phyloP scores from a whole-genome alignment of 23 red algal genomes.

The Agarophyton chilense region DNA sequence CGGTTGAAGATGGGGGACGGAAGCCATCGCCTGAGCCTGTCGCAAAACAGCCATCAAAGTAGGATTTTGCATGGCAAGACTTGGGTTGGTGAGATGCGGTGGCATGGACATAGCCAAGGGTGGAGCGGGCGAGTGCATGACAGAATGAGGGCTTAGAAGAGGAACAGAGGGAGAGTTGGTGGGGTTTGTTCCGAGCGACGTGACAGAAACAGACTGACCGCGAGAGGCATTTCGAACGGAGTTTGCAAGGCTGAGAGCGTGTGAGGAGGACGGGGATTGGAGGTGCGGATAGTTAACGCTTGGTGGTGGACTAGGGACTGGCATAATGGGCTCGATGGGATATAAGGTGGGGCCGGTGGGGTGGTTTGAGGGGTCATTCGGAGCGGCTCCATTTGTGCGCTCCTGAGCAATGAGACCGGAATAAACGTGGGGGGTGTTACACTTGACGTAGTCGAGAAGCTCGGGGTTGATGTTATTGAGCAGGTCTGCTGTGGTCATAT shows the following conservation, averaged over 20 bases:
- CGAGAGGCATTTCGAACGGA: neutral
- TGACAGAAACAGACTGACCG: neutral
- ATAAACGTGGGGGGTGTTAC: constrained; percentile 17
- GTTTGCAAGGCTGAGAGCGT: neutral
- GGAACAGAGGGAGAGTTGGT: neutral
- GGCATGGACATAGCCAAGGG: neutral
- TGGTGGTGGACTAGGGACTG: neutral
- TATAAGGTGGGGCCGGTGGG: neutral
- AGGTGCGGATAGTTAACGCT: neutral
- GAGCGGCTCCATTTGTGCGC: constrained; percentile 9
- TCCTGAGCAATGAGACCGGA: constrained; percentile 18
- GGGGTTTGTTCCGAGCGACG: neutral
- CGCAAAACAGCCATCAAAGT: constrained; percentile 3
- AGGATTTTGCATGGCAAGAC: neutral
- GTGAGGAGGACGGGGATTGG: neutral
- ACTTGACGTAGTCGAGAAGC: constrained; percentile 23
- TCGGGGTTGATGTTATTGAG: constrained; percentile 30
- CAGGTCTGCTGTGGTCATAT: constrained; percentile 12
- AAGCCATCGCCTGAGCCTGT: constrained; percentile 12
- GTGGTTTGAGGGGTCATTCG: neutral
- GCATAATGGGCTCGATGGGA: neutral
- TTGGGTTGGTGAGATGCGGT: neutral
- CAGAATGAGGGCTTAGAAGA: neutral
- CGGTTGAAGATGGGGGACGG: neutral
- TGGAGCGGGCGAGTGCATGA: neutral